Base-by-base conservation (phyloP, 306 rosid species). In the Spatholobus suberectus region DNA sequence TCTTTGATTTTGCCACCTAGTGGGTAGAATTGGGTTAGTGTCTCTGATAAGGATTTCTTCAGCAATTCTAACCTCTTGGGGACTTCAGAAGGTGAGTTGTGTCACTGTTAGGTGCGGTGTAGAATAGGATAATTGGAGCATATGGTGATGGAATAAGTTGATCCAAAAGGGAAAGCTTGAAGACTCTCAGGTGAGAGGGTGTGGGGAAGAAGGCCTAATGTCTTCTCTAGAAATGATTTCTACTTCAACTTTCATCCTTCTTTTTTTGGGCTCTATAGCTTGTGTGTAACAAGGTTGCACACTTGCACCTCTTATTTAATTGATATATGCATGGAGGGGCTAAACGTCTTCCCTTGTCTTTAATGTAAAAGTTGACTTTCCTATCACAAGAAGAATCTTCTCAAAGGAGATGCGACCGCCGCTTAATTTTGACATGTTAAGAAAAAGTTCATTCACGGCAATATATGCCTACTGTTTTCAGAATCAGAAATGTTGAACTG, bases 1-100 rank as follows among this genome's bases (percentile, higher is more conserved):
- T 83, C 84, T 85, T 62, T 86, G 20, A 85, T 43, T 20, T 51
- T 83, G 27, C 97, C 94, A 12, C 94, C 90, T 0, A 91, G 78
- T 0, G 91, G 92, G 81, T 84, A 90, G 66, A 87, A 83, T 0
- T 21, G 77, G 27, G 88, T 76, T 37, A 91, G 75, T 47, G 91
- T 81, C 47, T 88, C 32, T 1, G 92, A 77, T 26, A 91, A 38
- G 4, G 96, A 91, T 41, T 82, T 46, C 63, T 78, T 87, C 0
- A 91, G 89, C 18, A 73, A 74, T 40, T 54, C 43, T 20, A 81
- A 51, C 52, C n/a, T 67, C 43, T 80, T 81, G 2, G 66, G 77
- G 17, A 66, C 4, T 65, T 80, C 8, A 61, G 52, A 59, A 11
- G 49, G 69, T 46, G n/a, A 35, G 27, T 49, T 49, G 82, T 34